Base-by-base conservation (phyloP, 176 grass and related monocot genomes). In the Aegilops bicornis region DNA sequence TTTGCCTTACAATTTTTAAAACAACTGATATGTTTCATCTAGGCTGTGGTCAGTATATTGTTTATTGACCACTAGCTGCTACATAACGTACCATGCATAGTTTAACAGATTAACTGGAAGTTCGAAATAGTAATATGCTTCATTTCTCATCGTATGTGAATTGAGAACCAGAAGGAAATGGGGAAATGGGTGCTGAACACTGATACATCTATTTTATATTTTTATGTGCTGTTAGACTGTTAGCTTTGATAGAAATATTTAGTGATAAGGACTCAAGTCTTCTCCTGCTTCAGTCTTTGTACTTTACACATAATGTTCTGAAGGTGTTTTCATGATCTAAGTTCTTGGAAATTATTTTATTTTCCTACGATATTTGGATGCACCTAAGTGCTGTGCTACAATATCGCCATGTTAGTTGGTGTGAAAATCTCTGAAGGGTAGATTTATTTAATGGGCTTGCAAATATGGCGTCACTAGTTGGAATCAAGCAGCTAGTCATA, bases 161-260 rank as follows among this genome's bases (percentile, higher is more conserved):
- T 2, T 64, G 35, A 87, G 65, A 74, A 85, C 33, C 47, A 75
- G 68, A 47, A 87, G 74, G 63, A 70, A 60, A 16, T 59, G 17
- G 25, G 35, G 10, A 56, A 82, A 72, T 68, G 36, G 31, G 29
- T 82, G 22, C 31, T 87, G 19, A 11, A 24, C 22, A 58, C 14
- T n/a, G 47, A 86, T 43, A 61, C 17, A 29, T 22, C 47, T 69
- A 1, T 80, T 89, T 39, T 35, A 39, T 23, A 8, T 73, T 84
- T 89, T 31, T 36, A 40, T 24, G 14, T 73, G 15, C n/a, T 66
- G 65, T 69, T 84, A 10, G 22, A 24, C 15, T 73, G 7, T 78
- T 90, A 31, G 68, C 4, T 50, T 52, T 52, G 54, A 58, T 58
- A 58, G 19, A 22, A 86, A 33, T 43, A 20, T 42, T 20, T 12